phyloP scores from a whole-genome alignment of 768 basidiomycete genomes.

The Fistulinella prunicolor region DNA sequence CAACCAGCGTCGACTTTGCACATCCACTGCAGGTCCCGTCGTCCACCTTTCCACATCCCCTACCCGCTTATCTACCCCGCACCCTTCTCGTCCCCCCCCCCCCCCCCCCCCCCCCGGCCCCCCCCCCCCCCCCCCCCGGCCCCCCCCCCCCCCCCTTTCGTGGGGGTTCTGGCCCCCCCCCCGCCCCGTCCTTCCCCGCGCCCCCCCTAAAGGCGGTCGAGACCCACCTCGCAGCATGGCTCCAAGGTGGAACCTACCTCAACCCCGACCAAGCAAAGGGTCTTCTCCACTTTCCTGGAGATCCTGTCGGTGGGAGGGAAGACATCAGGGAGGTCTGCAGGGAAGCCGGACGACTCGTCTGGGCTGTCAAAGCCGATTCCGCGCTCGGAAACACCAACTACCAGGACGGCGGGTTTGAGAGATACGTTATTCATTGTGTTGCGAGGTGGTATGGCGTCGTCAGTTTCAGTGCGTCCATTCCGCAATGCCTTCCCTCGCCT shows the following conservation, averaged over 20 bases:
- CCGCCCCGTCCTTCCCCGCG: conserved; percentile 49
- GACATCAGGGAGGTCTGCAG: conserved; percentile 64
- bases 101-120: conserved; percentile 40
- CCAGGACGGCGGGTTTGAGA: conserved; percentile 65
- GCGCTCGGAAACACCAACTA: no score
- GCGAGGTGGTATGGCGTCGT: conserved; percentile 77
- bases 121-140: conserved; percentile 62
- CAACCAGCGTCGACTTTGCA: conserved; percentile 54
- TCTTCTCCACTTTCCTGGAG: conserved; percentile 36
- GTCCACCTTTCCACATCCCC: conserved; percentile 72
- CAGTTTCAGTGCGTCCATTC: conserved; percentile 65
- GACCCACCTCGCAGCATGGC: conserved; percentile 59
- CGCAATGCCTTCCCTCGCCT: not conserved
- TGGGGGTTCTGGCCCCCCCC: conserved; percentile 68
- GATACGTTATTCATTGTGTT: conserved; percentile 81
- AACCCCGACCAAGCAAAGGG: conserved; percentile 43
- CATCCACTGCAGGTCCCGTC: conserved; percentile 41
- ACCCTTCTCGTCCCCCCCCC: conserved; percentile 50
- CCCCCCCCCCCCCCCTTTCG: conserved; percentile 74
- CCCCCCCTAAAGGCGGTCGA: conserved; percentile 69
- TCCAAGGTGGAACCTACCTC: conserved; percentile 56
- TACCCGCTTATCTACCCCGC: conserved; percentile 69
- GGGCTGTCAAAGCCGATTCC: conserved; percentile 46
- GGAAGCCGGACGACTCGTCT: conserved; percentile 65
- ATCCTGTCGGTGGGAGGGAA: conserved; percentile 48